Evolutionary conservation across 768 basidiomycete species (phyloP).

Genomic region (Auriscalpium vulgare): DNA sequence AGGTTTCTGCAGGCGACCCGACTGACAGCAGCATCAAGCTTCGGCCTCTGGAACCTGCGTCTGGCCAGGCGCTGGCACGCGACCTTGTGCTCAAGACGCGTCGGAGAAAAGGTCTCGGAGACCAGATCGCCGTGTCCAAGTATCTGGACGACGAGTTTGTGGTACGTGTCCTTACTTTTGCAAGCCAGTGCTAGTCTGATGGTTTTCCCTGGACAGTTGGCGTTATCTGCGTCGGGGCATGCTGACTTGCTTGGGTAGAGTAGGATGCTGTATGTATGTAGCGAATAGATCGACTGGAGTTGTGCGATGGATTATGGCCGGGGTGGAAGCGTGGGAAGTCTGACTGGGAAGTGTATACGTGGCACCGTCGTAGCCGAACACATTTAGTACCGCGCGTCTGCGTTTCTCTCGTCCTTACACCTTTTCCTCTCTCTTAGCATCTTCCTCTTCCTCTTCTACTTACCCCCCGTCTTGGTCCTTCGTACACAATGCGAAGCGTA

Average conservation of each 20-base stretch:
- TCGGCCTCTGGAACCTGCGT: conserved; percentile 92
- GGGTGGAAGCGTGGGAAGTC: conserved; percentile 21
- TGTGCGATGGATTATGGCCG: background rate
- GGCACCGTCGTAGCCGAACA: conserved; percentile 28
- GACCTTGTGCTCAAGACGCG: conserved; percentile 96
- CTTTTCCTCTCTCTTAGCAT: conserved; percentile 23
- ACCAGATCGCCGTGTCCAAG: conserved; percentile 95
- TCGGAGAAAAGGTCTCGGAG: conserved; percentile 91
- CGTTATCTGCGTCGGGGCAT: conserved; percentile 92
- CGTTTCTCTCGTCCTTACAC: conserved; percentile 5
- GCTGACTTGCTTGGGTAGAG: conserved; percentile 74
- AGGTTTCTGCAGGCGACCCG: conserved; percentile 67
- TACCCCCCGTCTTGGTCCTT: conserved; percentile 48
- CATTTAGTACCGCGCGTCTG: conserved; percentile 24
- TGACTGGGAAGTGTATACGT: conserved; percentile 30
- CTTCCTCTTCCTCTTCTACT: conserved; percentile 28
- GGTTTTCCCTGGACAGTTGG: conserved; percentile 46
- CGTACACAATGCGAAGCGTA: conserved; percentile 83
- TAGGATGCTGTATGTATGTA: conserved; percentile 11
- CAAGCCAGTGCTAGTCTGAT: background rate
- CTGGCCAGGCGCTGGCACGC: conserved; percentile 88
- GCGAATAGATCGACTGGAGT: background rate
- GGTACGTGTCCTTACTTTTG: conserved; percentile 37
- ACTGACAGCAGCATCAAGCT: conserved; percentile 96
- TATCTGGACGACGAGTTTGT: conserved; percentile 97